Percentiles rank a stretch among this genome's conserved stretches.
These are phyloP conservation scores for Albifimbria verrucaria DNA, from an alignment of 2,329 filamentous ascomycete genomes.

Conservation along the genomic window DNA sequence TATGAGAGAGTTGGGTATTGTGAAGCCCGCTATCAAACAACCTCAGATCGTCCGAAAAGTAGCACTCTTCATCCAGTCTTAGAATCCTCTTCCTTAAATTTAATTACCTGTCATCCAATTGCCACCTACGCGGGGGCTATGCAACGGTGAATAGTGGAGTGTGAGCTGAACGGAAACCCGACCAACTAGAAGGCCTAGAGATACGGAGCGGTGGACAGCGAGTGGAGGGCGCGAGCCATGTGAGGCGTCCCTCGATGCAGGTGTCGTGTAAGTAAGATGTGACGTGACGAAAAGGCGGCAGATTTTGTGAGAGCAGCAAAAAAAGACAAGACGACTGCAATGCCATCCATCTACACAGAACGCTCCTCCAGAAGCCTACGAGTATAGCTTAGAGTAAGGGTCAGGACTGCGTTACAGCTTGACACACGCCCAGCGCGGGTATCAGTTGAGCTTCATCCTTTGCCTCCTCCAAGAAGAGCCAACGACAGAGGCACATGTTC, in stretches of 20 bases:
- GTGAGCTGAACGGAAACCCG: neutral
- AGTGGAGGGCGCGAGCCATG: too few relatives aligned
- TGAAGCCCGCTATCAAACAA: too few relatives aligned
- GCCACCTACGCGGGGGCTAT: neutral
- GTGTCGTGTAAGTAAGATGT: neutral
- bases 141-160: neutral
- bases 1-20: too few relatives aligned
- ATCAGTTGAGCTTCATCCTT: neutral
- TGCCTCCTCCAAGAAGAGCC: neutral
- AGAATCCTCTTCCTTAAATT: too few relatives aligned
- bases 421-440: neutral
- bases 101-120: too few relatives aligned
- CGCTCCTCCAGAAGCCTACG: too few relatives aligned
- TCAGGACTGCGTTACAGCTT: too few relatives aligned
- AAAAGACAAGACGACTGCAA: neutral
- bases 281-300: neutral
- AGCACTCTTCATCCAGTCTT: too few relatives aligned
- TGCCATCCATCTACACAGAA: too few relatives aligned
- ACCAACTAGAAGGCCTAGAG: neutral
- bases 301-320: neutral
- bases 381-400: too few relatives aligned
- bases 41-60: too few relatives aligned
- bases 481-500: neutral
- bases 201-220: too few relatives aligned
- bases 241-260: neutral